Percentiles rank a stretch among this genome's conserved stretches.
Evolutionary conservation across 257 asterid genomes (phyloP).

Genomic region (Plantago major): DNA sequence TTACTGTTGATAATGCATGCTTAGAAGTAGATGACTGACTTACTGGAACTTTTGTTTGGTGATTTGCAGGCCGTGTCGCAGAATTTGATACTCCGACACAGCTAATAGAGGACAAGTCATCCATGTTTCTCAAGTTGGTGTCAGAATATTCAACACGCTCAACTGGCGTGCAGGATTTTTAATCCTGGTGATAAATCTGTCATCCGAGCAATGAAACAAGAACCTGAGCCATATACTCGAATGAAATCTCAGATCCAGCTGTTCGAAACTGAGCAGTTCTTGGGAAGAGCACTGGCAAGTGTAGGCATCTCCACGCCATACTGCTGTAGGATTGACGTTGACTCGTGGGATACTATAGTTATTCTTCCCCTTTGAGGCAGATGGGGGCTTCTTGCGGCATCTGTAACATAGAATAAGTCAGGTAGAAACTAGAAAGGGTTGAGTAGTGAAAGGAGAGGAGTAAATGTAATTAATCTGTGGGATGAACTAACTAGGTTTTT

Average conservation of each 20-base stretch:
- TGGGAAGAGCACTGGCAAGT: constrained; percentile 13
- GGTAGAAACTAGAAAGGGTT: constrained; percentile 23
- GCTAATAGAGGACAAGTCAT: constrained; percentile 86
- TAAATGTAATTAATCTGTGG: constrained; percentile 30
- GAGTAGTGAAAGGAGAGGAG: constrained; percentile 20
- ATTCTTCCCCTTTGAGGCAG: constrained; percentile 12
- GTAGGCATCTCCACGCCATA: background rate
- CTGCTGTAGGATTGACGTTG: background rate
- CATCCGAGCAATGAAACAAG: constrained; percentile 10
- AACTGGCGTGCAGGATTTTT: constrained; percentile 51
- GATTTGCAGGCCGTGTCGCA: constrained; percentile 80
- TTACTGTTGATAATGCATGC: background rate
- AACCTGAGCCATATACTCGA: constrained; percentile 10
- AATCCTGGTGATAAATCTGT: constrained; percentile 15
- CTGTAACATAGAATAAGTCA: constrained; percentile 48
- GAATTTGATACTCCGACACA: constrained; percentile 87
- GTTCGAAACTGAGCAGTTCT: constrained; percentile 5
- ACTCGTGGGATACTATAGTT: background rate
- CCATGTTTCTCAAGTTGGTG: constrained; percentile 94
- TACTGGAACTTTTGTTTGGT: background rate
- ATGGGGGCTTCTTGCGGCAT: constrained; percentile 21
- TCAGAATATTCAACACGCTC: constrained; percentile 86
- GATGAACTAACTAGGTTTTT: constrained; percentile 27
- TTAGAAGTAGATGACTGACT: background rate
- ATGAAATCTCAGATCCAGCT: constrained; percentile 10